Percentiles rank a stretch among this genome's conserved stretches.
Conservation (phyloP, 106 monocot species). For the Amphibolis antarctica region DNA sequence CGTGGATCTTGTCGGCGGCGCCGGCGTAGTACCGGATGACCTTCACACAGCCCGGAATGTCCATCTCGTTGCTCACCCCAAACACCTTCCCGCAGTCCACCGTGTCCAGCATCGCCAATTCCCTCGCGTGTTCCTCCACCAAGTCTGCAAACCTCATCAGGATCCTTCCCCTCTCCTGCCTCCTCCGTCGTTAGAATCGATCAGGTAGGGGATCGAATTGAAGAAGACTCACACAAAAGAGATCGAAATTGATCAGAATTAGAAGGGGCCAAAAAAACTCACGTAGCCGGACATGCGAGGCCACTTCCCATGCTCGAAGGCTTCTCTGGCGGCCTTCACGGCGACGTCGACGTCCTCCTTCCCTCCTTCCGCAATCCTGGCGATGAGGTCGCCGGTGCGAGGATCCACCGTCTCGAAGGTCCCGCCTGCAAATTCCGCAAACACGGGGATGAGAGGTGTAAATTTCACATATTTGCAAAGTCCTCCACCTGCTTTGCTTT, state of each 20-base stretch:
- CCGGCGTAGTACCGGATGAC: constrained; percentile 31
- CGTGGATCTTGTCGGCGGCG: constrained; percentile 67
- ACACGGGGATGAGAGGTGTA: background rate
- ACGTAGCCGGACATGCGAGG: constrained; percentile 48
- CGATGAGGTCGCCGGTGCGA: constrained; percentile 45
- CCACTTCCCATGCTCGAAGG: constrained; percentile 55
- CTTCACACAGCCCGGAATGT: constrained; percentile 2
- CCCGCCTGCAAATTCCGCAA: background rate
- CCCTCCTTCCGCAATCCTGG: constrained; percentile 40
- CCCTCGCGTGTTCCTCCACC: constrained; percentile 24
- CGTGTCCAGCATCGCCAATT: constrained; percentile 20
- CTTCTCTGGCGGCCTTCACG: constrained; percentile 43
- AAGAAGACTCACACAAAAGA: too few relatives aligned
- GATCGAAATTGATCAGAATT: too few relatives aligned
- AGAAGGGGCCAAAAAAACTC: constrained; percentile 1
- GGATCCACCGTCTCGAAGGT: constrained; percentile 56
- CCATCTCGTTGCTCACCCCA: background rate
- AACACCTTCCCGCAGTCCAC: constrained; percentile 28
- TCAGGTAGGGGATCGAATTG: too few relatives aligned
- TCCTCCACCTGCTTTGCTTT: background rate
- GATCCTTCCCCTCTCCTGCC: constrained; percentile 34
- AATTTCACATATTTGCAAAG: background rate
- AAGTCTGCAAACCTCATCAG: constrained; percentile 28
- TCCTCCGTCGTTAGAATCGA: too few relatives aligned
- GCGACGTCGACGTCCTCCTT: constrained; percentile 42